Evolutionary conservation across 305 asterid genomes (phyloP), one percentile per base, ranked within the genome.

Genomic region (Solanum hybrid): DNA sequence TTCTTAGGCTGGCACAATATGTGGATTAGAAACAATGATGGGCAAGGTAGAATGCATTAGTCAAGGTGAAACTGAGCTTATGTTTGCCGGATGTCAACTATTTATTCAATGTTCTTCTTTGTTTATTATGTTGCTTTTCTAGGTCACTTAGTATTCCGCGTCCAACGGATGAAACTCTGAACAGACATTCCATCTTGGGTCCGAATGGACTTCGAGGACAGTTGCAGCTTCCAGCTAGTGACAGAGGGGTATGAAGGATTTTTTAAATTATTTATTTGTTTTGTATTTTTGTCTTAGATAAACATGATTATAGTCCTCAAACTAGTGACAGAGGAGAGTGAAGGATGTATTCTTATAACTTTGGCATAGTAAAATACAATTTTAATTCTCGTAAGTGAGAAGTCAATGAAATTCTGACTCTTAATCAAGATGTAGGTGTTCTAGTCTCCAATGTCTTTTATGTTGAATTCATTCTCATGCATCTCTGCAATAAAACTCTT

Each of bases 121-220:
- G 26, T 81, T 8, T 17, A 7, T 37, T 78, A 89, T 33, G 32
- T 15, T 37, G 31, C 80, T 89, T 86, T 57, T 34, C 37, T 90
- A 96, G 99, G 91, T 90, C 98, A 77, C 89, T 92, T 75, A 94
- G 91, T 92, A 89, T 94, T 86, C 97, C 95, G 73, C 98, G 93
- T 29, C 95, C 99, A 36, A 96, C 91, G 93, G 98, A 93, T 87
- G 99, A 97, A 93, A 96, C 99, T 90, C 98, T 97, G 89, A 93
- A 95, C 90, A 95, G 95, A 91, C 99, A 96, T 94, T 97, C 98
- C 78, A 96, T 97, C 92, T 93, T 97, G 92, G 99, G 99, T 87
- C 99, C 98, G 87, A 94, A 92, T 91, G 99, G 99, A 89, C 99
- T 96, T 92, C 93, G 82, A 89, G 98, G 98, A 90, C 96, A 93